phyloP scores from a whole-genome alignment of 2,329 filamentous ascomycete genomes.

The Cadophora sp. region DNA sequence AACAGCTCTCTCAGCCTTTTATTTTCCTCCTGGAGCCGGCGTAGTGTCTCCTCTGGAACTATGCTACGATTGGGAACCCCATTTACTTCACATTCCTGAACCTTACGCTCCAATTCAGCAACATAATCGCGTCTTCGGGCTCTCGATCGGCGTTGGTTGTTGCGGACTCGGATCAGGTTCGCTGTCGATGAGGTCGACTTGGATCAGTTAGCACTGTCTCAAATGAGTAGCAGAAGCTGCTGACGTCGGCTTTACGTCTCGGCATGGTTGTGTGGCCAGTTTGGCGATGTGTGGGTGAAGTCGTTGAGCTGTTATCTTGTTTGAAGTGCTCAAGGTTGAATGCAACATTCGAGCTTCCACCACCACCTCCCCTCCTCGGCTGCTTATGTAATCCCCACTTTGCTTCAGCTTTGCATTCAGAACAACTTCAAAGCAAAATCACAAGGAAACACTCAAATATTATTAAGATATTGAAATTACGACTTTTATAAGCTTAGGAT shows the following conservation, averaged over 20 bases:
- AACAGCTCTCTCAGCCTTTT: constrained; percentile 20
- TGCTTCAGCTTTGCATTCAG: too few species aligned
- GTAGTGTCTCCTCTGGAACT: not conserved
- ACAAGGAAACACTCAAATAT: too few species aligned
- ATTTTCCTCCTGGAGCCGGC: constrained; percentile 23
- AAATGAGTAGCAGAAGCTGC: not conserved
- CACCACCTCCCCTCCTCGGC: not conserved
- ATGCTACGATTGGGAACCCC: not conserved
- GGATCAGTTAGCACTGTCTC: constrained; percentile 4
- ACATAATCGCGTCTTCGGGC: constrained; percentile 52
- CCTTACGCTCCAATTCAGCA: constrained; percentile 47
- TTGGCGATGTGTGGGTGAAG: too few species aligned
- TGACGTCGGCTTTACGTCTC: not conserved
- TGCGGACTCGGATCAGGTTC: constrained; percentile 48
- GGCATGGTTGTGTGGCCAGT: not conserved
- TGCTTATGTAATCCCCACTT: not conserved
- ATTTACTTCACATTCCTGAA: constrained; percentile 30
- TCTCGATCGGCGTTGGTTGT: constrained; percentile 59
- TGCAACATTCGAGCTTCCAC: too few species aligned
- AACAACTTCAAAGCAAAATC: too few species aligned
- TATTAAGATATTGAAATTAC: too few species aligned
- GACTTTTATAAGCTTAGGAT: too few species aligned
- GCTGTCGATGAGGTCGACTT: not conserved
- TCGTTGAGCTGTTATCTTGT: not conserved
- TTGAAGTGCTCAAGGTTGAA: not conserved